Evolutionary conservation across 164 flowering plant genomes (phyloP).

Genomic region (Vitis labrusca): DNA sequence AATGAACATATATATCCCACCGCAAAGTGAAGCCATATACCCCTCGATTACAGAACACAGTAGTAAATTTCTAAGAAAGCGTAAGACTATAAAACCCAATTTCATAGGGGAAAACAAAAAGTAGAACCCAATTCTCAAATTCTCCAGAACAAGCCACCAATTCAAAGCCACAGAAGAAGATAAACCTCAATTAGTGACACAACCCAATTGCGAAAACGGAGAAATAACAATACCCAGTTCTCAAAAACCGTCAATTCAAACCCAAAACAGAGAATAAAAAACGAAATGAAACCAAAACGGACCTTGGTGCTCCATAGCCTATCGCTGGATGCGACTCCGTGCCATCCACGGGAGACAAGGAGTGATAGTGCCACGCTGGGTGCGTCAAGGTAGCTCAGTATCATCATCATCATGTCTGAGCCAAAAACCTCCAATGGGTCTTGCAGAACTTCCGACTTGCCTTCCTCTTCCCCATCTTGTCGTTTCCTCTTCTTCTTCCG

Average conservation of each 20-base stretch:
- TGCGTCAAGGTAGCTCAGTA: slow-evolving; percentile 62
- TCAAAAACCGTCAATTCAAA: too few relatives aligned
- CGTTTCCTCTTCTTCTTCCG: slow-evolving; percentile 13
- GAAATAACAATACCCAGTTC: too few relatives aligned
- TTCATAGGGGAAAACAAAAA: not conserved
- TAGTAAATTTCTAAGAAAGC: not conserved
- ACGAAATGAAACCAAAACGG: not conserved
- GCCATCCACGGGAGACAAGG: slow-evolving; percentile 71
- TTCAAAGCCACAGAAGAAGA: not conserved
- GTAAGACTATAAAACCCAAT: not conserved
- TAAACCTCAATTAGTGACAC: too few relatives aligned
- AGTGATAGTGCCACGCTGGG: slow-evolving; percentile 75
- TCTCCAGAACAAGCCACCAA: not conserved
- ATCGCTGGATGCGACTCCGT: slow-evolving; percentile 60
- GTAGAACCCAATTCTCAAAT: not conserved
- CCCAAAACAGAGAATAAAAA: not conserved
- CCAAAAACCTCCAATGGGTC: slow-evolving; percentile 69
- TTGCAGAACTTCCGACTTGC: slow-evolving; percentile 5
- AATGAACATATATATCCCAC: too few relatives aligned
- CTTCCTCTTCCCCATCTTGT: slow-evolving; percentile 18
- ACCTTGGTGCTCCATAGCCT: slow-evolving; percentile 66
- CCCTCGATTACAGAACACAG: not conserved
- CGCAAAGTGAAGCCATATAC: not conserved
- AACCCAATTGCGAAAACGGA: too few relatives aligned
- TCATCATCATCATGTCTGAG: slow-evolving; percentile 53